Percentiles rank a stretch among this genome's conserved stretches.
These are phyloP conservation scores for Clavispora fructus DNA, from an alignment of 805 yeast species.

Conservation along the genomic window DNA sequence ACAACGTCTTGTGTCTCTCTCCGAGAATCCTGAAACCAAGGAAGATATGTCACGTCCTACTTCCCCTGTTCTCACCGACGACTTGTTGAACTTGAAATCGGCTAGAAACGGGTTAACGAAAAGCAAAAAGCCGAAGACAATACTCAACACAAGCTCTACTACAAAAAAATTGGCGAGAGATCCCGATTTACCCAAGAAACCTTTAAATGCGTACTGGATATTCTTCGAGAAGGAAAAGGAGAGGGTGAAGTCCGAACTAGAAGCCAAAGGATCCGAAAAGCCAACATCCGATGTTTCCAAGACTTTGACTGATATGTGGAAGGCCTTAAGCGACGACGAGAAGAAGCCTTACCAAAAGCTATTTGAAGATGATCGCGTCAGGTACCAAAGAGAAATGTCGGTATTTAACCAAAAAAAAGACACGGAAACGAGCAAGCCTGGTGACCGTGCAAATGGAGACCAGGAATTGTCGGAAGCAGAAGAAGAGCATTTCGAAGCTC, in stretches of 20 bases:
- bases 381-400: constrained; percentile 71
- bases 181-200: constrained; percentile 83
- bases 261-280: constrained; percentile 44
- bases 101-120: constrained; percentile 10
- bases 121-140: constrained; percentile 15
- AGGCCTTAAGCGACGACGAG: constrained; percentile 59
- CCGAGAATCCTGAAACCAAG: constrained; percentile 17
- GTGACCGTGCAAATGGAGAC: not conserved
- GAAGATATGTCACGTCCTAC: constrained; percentile 37
- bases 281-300: constrained; percentile 58
- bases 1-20: constrained; percentile 29
- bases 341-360: constrained; percentile 68
- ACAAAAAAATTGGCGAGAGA: constrained; percentile 50
- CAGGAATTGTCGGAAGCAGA: not conserved
- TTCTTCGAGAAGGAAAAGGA: constrained; percentile 87
- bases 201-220: constrained; percentile 82
- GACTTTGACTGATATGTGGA: constrained; percentile 84
- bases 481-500: not conserved
- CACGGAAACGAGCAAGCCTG: not conserved
- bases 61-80: constrained; percentile 32
- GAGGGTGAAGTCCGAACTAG: constrained; percentile 53
- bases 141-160: constrained; percentile 11
- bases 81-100: constrained; percentile 17
- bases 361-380: constrained; percentile 71
- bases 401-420: constrained; percentile 31